phyloP scores from a whole-genome alignment of 768 basidiomycete genomes.

The Boletus vermiculosoides region DNA sequence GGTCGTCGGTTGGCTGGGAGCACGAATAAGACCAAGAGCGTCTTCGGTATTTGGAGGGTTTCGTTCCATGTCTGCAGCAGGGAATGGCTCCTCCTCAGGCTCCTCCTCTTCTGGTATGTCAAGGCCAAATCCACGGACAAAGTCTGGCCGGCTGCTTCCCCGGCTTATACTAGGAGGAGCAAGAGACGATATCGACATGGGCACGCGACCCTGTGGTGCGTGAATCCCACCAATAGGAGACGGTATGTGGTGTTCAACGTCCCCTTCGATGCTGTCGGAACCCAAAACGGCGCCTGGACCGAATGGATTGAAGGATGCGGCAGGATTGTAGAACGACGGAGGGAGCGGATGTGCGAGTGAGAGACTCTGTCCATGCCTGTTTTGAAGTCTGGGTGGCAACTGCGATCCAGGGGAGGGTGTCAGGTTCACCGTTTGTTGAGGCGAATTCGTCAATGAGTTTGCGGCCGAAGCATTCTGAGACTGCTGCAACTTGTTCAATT shows the following conservation, averaged over 20 bases:
- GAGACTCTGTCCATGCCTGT: constrained; percentile 69
- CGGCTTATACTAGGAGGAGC: constrained; percentile 42
- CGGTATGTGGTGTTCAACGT: constrained; percentile 21
- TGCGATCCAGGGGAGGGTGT: constrained; percentile 51
- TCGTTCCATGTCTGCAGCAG: constrained; percentile 34
- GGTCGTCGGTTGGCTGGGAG: constrained; percentile 26
- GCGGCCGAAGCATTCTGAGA: constrained; percentile 53
- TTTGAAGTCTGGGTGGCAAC: constrained; percentile 41
- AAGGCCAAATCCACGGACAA: constrained; percentile 74
- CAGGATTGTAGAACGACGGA: constrained; percentile 36
- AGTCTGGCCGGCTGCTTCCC: constrained; percentile 65
- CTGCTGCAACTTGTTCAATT: constrained; percentile 81
- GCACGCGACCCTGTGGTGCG: constrained; percentile 58
- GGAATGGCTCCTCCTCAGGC: constrained; percentile 43
- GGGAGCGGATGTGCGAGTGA: constrained; percentile 59
- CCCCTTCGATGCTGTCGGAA: constrained; percentile 44
- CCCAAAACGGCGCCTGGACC: constrained; percentile 55
- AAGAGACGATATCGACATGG: constrained; percentile 44
- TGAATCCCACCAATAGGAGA: constrained; percentile 37
- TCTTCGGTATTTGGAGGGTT: constrained; percentile 40
- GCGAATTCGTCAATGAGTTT: constrained; percentile 61
- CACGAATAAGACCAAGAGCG: constrained; percentile 17
- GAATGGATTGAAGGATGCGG: constrained; percentile 61
- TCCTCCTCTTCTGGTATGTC: constrained; percentile 79
- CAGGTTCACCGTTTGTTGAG: constrained; percentile 55